A percentile compares a stretch with the other conserved stretches of the same genome.
Evolutionary conservation across 176 grass and related monocot genomes (phyloP).

Genomic region (Triticum monococcum): DNA sequence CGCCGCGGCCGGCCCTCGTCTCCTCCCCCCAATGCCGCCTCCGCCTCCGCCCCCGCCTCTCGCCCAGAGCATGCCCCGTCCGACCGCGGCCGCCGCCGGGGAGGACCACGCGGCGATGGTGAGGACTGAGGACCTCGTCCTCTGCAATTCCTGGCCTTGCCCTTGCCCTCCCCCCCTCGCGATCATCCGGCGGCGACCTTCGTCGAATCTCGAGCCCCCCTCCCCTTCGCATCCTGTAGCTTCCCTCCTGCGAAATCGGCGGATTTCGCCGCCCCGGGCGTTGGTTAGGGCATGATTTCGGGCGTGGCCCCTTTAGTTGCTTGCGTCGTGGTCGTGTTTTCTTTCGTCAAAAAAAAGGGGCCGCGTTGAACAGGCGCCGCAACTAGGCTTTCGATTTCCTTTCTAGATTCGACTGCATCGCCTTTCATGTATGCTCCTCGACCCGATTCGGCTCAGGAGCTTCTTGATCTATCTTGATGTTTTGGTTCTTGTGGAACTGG

Average conservation of each 20-base stretch:
- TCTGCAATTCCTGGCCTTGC: no score
- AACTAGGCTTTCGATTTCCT: no score
- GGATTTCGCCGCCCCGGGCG: slow-evolving; percentile 10
- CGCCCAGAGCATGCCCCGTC: no score
- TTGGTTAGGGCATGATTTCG: not conserved
- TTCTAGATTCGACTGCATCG: not conserved
- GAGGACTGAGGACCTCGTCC: no score
- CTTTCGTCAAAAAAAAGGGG: not conserved
- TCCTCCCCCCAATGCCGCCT: not conserved
- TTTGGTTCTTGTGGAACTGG: not conserved
- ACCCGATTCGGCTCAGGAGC: not conserved
- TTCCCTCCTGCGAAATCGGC: not conserved
- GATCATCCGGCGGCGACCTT: not conserved
- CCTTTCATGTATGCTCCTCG: not conserved
- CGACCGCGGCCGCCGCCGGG: no score
- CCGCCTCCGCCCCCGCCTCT: not conserved
- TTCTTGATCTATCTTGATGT: not conserved
- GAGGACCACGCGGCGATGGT: not conserved
- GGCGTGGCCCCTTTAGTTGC: no score
- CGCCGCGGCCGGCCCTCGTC: no score
- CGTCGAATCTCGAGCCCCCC: no score
- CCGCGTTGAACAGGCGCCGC: no score
- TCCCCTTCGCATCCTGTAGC: not conserved
- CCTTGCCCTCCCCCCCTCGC: not conserved
- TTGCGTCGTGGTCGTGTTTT: no score